phyloP scores from a whole-genome alignment of 805 yeast species.

The Starmera caribaea region DNA sequence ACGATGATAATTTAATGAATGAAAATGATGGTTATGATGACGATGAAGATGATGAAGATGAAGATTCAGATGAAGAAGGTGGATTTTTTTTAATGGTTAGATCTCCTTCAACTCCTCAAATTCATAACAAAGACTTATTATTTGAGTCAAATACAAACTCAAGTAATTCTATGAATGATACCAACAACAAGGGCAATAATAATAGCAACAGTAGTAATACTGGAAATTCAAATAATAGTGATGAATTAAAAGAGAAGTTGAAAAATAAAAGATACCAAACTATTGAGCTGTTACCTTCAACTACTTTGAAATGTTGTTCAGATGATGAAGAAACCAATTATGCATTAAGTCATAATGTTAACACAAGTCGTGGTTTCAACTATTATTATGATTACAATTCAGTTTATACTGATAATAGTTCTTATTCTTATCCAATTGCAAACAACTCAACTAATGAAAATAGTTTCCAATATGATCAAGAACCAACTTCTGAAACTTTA shows the following conservation, averaged over 20 bases:
- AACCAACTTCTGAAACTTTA: conserved; percentile 13
- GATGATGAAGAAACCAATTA: conserved; percentile 47
- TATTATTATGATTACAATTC: conserved; percentile 74
- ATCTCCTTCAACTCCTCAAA: conserved; percentile 27
- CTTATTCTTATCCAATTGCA: conserved; percentile 10
- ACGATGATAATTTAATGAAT: conserved; percentile 17
- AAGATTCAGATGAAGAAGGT: conserved; percentile 52
- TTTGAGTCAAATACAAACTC: not conserved
- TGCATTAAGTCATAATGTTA: conserved; percentile 63
- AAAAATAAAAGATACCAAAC: conserved; percentile 29
- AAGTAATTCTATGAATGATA: not conserved
- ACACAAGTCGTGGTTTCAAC: conserved; percentile 65
- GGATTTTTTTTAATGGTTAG: conserved; percentile 56
- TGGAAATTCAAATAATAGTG: conserved; percentile 3
- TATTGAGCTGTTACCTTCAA: conserved; percentile 77
- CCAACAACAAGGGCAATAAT: not conserved
- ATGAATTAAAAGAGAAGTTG: not conserved
- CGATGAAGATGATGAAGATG: conserved; percentile 25
- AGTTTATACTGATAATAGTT: conserved; percentile 47
- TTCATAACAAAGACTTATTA: conserved; percentile 10
- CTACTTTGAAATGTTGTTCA: conserved; percentile 71
- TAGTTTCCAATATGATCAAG: conserved; percentile 10
- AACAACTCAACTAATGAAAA: conserved; percentile 3
- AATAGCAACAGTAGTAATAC: not conserved
- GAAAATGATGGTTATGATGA: conserved; percentile 21